Evolutionary conservation across 2,329 filamentous ascomycete species (phyloP), one percentile per base, ranked within the genome.

Genomic region (Grosmannia huntii): DNA sequence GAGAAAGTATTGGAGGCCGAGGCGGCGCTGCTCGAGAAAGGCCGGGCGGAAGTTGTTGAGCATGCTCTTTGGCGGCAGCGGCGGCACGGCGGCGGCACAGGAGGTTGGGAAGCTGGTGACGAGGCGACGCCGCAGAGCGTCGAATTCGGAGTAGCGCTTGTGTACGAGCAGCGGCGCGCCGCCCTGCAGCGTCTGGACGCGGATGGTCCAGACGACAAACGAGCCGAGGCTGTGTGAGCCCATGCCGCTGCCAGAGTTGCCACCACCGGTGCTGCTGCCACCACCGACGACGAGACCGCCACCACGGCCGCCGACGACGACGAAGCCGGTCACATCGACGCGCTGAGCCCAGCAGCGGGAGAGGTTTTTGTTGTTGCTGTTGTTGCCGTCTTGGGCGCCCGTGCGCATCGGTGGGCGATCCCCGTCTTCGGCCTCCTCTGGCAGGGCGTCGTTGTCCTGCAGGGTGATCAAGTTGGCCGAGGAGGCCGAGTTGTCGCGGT

Each of bases 131-230:
- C 90, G 82, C 61, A 99, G 80, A 58, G 88, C 83, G 69, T 95
- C 90, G 68, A 97, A 97, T 69, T 97, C 92, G 0, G 91, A 96
- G 71, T 96, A 97, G 69, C 91, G 80, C 68, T 85, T 86, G 60
- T 82, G 75, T 62, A 85, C 81, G 61, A 79, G 77, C 73, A 86
- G 83, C 53, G 73, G 83, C 53, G 73, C 76, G 60, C 79, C 78
- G 49, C 82, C 81, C 81, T 84, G 58, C 55, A 97, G 74, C 4
- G 90, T 96, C 69, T 94, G 85, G 51, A 99, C 89, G 53, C 80
- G 83, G 66, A 94, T 90, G 68, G 90, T 94, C 89, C 89, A 99
- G 9, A 96, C 90, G 1, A 96, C 89, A 73, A 97, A 99, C 2
- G 91, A 88, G n/a, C 92, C 92, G 31, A 83, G 77, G 63, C 76